Evolutionary conservation across 106 monocot species (phyloP), one percentile per base, ranked within the genome.

Genomic region (Cymbidium sinense): DNA sequence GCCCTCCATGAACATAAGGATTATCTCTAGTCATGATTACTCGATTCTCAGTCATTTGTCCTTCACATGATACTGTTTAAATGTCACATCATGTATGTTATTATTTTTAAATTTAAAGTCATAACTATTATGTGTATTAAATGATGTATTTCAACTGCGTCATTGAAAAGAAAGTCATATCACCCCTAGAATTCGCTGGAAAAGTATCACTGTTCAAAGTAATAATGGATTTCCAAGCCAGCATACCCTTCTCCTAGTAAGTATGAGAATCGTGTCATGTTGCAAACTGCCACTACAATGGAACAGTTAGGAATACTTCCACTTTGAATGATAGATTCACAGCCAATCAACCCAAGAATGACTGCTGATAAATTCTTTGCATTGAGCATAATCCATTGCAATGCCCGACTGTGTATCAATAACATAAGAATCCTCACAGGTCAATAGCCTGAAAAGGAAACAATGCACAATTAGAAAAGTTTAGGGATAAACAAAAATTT

Each of bases 381-480:
- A 71, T 8, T 33, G 36, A 71, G 5, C n/a, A 71, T 71, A 39
- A n/a, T 71, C 67, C 34, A 71, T 39, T n/a, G 37, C 71, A 71
- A 37, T n/a, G 29, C 37, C 71, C 39, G 37, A 71, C 37, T 71
- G 37, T 71, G 21, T 20, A 71, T 71, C 71, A 36, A 39, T 71
- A 35, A 37, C 71, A 71, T 71, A 71, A 36, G 71, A 35, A 35
- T 71, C 71, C 21, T 39, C 37, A 10, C 71, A 71, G 1, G 37
- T 71, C 29, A 71, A 71, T 36, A 71, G 20, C 71, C 71, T 71
- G 70, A 71, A 71, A 71, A 21, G 71, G n/a, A 35, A n/a, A 39
- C 21, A 35, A 37, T 36, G 8, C 21, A 71, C 20, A 36, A 9
- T 71, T 71, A 71, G 71, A 20, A 21, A 39, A 71, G 71, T 39